Conservation (phyloP, 176 grass and related monocot genomes). For the Poa annua region DNA sequence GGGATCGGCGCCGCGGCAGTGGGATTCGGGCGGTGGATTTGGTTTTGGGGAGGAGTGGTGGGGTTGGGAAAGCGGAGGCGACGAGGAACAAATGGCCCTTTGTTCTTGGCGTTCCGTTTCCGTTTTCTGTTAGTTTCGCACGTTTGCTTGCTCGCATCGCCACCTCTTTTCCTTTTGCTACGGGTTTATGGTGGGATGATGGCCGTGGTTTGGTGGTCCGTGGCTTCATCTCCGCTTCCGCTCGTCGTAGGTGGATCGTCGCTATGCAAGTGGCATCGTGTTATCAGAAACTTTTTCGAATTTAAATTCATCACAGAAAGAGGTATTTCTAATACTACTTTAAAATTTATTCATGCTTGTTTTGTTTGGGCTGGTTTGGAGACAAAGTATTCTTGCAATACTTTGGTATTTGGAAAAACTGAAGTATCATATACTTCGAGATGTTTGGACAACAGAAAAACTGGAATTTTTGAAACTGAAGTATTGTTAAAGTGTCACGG, state of each 20-base stretch:
- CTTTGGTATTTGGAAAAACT: too few species aligned
- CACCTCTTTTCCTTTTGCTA: too few species aligned
- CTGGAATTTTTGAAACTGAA: too few species aligned
- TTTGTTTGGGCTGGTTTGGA: too few species aligned
- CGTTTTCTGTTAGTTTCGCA: not conserved
- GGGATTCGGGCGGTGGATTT: constrained; percentile 36
- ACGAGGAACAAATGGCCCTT: constrained; percentile 20
- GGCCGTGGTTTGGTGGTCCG: not conserved
- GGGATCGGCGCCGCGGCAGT: constrained; percentile 19
- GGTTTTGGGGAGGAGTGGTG: not conserved
- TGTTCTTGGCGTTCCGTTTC: not conserved
- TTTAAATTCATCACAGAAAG: too few species aligned
- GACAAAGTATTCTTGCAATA: too few species aligned
- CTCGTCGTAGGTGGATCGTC: not conserved
- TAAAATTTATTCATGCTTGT: too few species aligned
- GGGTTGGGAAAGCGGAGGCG: constrained; percentile 42
- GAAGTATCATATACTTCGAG: too few species aligned
- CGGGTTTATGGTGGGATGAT: not conserved
- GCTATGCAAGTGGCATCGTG: not conserved
- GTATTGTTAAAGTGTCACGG: too few species aligned
- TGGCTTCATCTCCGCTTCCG: not conserved
- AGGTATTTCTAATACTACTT: too few species aligned
- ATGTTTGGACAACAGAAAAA: too few species aligned
- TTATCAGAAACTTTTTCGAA: not conserved
- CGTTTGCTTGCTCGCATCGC: too few species aligned